Evolutionary conservation across 306 rosid genomes (phyloP), one percentile per base, ranked within the genome.

Genomic region (Begonia masoniana): DNA sequence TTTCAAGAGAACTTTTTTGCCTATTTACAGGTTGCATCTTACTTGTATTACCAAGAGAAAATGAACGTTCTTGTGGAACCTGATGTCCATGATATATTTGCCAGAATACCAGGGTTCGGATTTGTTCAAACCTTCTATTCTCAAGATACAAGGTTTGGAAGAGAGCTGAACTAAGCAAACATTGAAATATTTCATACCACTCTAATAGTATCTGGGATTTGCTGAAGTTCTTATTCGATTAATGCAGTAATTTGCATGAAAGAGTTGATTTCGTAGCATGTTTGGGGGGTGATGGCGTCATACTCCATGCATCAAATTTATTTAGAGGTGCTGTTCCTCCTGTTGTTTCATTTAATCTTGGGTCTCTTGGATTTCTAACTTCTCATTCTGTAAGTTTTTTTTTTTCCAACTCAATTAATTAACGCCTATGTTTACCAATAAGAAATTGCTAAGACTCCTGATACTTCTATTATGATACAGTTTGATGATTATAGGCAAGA

Each of bases 201-300:
- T 51, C 21, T 24, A 31, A 12, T 51, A 59, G 67, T 63, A 65
- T 63, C 68, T 49, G 55, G 65, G 55, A 67, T 59, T 69, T 66
- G 43, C 41, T 62, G 68, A 60, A 59, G 64, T 41, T 56, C 39
- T 67, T 64, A 58, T 56, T 62, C 81, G 62, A 72, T 65, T 62
- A 59, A 51, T 62, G 53, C 76, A 91, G 99, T 70, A 86, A 77
- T 73, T 79, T 91, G 55, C 94, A 91, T 59, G 94, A 91, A 82
- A 86, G 88, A 70, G 94, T 91, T 64, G 99, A 91, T 74, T 81
- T 91, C 68, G 99, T 91, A 67, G 94, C 99, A 19, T 91, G 99
- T 69, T 78, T 91, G 78, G 99, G 99, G n/a, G 99, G 99, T 67
- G 96, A 91, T 71, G 99, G 99, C 52, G 99, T 91, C 66, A 86